phyloP scores from a whole-genome alignment of 2,329 filamentous ascomycete genomes.

The Sarocladium kiliense region DNA sequence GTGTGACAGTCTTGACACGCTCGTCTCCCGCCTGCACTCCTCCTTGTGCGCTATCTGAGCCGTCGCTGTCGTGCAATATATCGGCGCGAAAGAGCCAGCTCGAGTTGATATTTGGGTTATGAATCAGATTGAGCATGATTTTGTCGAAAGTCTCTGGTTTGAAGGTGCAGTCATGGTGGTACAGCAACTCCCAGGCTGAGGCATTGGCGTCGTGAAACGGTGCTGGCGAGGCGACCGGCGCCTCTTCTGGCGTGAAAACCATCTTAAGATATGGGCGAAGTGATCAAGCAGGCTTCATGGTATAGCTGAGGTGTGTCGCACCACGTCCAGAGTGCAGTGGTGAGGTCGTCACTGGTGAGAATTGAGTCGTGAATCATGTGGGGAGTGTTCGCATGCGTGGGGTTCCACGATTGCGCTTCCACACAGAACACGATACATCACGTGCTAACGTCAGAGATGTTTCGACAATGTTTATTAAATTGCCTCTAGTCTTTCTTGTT shows the following conservation, averaged over 20 bases:
- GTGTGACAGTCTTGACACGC: neutral
- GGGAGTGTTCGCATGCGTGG: neutral
- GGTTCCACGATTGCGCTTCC: no score
- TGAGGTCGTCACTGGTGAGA: neutral
- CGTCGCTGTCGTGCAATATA: conserved; percentile 45
- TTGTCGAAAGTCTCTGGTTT: conserved; percentile 55
- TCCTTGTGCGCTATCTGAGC: conserved; percentile 17
- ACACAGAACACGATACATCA: no score
- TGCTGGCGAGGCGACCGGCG: conserved; percentile 19
- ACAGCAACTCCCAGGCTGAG: conserved; percentile 47
- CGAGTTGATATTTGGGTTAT: conserved; percentile 76
- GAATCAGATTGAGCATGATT: conserved; percentile 69
- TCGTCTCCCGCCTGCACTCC: conserved; percentile 15
- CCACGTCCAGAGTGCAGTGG: neutral
- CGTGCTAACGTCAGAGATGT: no score
- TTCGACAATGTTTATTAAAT: no score
- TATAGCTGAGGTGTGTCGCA: neutral
- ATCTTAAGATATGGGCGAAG: conserved; percentile 7
- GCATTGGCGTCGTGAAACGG: conserved; percentile 21
- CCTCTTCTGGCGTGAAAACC: conserved; percentile 24
- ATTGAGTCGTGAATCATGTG: neutral
- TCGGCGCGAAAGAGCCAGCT: conserved; percentile 75
- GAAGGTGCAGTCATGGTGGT: conserved; percentile 56
- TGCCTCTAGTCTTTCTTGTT: no score
- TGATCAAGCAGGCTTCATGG: neutral